These are phyloP conservation scores for Pichia sp. DNA, from an alignment of 1,139 yeast species.

Conservation along the genomic window DNA sequence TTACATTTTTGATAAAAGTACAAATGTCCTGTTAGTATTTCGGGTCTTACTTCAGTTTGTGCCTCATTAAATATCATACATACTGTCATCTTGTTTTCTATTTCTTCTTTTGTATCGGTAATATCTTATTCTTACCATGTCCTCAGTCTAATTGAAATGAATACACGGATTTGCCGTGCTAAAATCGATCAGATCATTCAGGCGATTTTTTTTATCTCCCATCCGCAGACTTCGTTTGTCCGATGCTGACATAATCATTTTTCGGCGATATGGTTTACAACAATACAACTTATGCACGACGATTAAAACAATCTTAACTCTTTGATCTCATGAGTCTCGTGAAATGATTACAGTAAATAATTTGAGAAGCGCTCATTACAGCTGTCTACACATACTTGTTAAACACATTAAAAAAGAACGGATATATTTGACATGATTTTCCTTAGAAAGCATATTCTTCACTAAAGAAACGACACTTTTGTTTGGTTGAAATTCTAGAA, in stretches of 20 bases:
- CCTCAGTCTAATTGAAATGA: neutral
- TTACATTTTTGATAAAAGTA: neutral
- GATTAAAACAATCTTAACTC: too few relatives aligned
- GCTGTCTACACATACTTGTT: too few relatives aligned
- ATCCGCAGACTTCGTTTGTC: neutral
- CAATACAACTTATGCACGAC: too few relatives aligned
- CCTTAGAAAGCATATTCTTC: slow-evolving; percentile 37
- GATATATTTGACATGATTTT: too few relatives aligned
- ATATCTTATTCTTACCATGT: neutral
- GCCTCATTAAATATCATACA: neutral
- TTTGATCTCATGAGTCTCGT: too few relatives aligned
- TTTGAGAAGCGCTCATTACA: too few relatives aligned
- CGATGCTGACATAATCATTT: neutral
- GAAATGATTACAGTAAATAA: too few relatives aligned
- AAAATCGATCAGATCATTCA: neutral
- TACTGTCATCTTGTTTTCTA: neutral
- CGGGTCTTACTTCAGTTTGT: neutral
- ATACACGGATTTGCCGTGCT: neutral
- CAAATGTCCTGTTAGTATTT: neutral
- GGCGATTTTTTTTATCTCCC: neutral
- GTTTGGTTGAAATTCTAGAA: slow-evolving; percentile 38
- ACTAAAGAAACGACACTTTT: slow-evolving; percentile 39
- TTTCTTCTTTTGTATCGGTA: too few relatives aligned
- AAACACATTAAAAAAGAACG: too few relatives aligned
- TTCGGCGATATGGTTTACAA: neutral